Base-by-base conservation (phyloP, 805 yeast species). In the Maudiozyma pseudohumilis region DNA sequence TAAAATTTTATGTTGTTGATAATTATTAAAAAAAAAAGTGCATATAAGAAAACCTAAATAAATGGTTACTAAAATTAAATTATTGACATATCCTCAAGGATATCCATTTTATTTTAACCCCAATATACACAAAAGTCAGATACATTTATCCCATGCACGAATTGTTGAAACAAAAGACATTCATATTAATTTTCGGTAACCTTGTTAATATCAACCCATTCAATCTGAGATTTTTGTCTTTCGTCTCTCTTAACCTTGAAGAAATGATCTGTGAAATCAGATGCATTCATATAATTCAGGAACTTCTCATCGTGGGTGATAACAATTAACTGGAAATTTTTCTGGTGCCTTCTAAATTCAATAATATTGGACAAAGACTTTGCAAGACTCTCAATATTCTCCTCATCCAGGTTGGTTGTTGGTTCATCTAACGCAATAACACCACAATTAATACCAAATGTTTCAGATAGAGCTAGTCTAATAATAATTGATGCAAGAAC, bases 361-460 rank as follows among this genome's bases (percentile, higher is more conserved):
- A 92, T 85, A 37, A 92, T 84, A 35, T 69, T 70, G 42, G 77
- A 73, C 46, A 92, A 65, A 1, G 95, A 79, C 46, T 69, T 74
- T 0, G 97, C 98, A 42, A 92, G 69, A 27, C 95, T 76, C 48
- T 81, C 94, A 36, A 88, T 77, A 52, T 92, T 92, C 41, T 83
- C 95, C 35, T 73, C 75, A 60, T 92, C 99, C 40, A 92, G 66
- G 52, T 92, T 92, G 0, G 98, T 92, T 0, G 99, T 92, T 7
- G 99, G 99, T 61, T 92, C 99, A 61, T 92, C 99, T 28, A 92
- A 67, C 0, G 97, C 95, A 49, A 92, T 85, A 60, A 92, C 82
- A 35, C 98, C 98, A 64, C 96, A 89, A 53, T 83, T 85, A 2
- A 78, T 70, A 6, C 98, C 97, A 65, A 92, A 89, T 52, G 96